Evolutionary conservation across 2,329 filamentous ascomycete genomes (phyloP).

Genomic region (Penicillium sp.): DNA sequence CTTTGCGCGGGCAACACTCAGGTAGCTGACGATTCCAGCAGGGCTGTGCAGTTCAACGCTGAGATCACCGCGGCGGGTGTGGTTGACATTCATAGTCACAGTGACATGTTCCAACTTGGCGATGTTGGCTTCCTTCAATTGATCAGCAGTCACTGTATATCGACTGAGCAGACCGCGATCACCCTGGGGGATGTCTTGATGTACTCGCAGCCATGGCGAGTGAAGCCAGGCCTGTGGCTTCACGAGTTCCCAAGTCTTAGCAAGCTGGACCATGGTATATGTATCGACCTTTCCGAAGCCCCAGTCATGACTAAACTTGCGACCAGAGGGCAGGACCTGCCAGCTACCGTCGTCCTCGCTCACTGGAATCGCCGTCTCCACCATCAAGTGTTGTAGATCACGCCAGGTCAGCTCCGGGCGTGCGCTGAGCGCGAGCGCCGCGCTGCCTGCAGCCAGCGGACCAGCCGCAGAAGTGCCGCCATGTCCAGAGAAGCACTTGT

Average conservation of each 20-base stretch:
- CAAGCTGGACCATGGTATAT: slow-evolving; percentile 76
- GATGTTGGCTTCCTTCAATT: slow-evolving; percentile 78
- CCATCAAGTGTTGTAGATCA: slow-evolving; percentile 87
- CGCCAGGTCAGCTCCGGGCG: slow-evolving; percentile 89
- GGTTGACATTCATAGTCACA: slow-evolving; percentile 93
- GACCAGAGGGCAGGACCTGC: slow-evolving; percentile 76
- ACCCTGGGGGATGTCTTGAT: slow-evolving; percentile 81
- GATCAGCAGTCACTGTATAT: slow-evolving; percentile 79
- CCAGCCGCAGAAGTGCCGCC: slow-evolving; percentile 95
- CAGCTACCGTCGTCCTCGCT: slow-evolving; percentile 72
- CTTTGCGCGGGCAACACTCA: slow-evolving; percentile 69
- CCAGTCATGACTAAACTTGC: slow-evolving; percentile 88
- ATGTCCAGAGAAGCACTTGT: slow-evolving; percentile 76
- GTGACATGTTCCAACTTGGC: slow-evolving; percentile 90
- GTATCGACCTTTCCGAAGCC: slow-evolving; percentile 95
- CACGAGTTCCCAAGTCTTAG: slow-evolving; percentile 80
- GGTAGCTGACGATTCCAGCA: slow-evolving; percentile 73
- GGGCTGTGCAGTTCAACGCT: slow-evolving; percentile 91
- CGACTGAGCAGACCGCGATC: slow-evolving; percentile 71
- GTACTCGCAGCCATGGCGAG: slow-evolving; percentile 90
- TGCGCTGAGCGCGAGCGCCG: slow-evolving; percentile 79
- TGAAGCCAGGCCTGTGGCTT: slow-evolving; percentile 96
- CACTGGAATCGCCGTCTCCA: slow-evolving; percentile 79
- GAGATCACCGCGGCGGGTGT: slow-evolving; percentile 81
- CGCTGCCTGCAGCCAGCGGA: slow-evolving; percentile 86